Conservation (phyloP, 2,329 filamentous ascomycete species). For the Colletotrichum endophyticum region DNA sequence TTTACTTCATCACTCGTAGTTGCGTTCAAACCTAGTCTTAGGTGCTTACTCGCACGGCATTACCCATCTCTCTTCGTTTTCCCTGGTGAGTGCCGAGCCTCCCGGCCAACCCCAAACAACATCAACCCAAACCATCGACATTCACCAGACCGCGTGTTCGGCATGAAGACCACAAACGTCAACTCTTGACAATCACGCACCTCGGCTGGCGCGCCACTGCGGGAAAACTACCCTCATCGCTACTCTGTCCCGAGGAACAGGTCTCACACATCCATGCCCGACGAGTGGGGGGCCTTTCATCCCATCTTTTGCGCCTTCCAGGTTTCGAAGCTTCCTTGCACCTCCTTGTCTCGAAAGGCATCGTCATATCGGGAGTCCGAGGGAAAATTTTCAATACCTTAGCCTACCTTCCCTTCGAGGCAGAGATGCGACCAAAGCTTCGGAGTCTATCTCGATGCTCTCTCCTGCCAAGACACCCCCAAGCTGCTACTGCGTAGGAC, state of each 20-base stretch:
- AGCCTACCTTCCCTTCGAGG: background rate
- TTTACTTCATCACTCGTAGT: background rate
- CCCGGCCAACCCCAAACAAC: background rate
- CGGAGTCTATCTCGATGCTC: background rate
- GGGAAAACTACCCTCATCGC: background rate
- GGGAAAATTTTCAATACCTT: background rate
- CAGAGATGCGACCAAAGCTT: background rate
- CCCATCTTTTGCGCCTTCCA: background rate
- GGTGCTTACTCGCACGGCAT: background rate
- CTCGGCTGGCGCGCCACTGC: background rate
- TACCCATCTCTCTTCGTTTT: background rate
- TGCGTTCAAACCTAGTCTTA: background rate
- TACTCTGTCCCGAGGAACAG: background rate
- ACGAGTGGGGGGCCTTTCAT: background rate
- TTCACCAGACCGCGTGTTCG: background rate
- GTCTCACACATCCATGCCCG: background rate
- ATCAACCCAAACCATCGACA: background rate
- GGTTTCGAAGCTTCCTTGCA: slow-evolving; percentile 1
- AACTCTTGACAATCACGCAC: background rate
- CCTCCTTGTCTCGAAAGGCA: background rate
- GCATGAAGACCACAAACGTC: background rate
- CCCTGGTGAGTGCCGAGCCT: background rate
- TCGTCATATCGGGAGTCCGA: slow-evolving; percentile 3
- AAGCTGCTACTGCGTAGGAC: slow-evolving; percentile 15
- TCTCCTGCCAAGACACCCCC: background rate